phyloP scores from a whole-genome alignment of 2,329 filamentous ascomycete species.

The Talaromyces albobiverticillius region DNA sequence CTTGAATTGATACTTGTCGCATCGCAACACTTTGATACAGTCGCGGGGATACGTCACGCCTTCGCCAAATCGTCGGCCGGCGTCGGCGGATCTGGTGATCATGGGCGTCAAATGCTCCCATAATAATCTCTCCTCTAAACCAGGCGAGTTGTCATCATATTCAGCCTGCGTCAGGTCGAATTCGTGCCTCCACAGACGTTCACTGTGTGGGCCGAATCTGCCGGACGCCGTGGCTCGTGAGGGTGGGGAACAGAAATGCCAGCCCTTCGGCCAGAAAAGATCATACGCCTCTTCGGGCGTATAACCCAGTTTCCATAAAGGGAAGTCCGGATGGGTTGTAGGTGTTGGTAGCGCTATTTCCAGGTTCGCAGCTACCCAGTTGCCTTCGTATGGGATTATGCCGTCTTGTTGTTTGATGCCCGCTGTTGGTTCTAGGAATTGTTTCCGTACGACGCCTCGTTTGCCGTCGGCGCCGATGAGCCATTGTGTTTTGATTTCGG shows the following conservation, averaged over 20 bases:
- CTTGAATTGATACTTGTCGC: conserved; percentile 23
- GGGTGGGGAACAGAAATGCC: conserved; percentile 27
- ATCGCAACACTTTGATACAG: conserved; percentile 25
- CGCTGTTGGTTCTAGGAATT: conserved; percentile 25
- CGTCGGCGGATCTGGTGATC: conserved; percentile 5
- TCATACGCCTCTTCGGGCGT: conserved; percentile 27
- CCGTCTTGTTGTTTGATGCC: conserved; percentile 22
- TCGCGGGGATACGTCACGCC: conserved; percentile 22
- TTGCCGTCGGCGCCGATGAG: conserved; percentile 30
- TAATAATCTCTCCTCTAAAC: conserved; percentile 17
- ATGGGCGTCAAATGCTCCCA: conserved; percentile 15
- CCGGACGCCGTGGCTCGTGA: conserved; percentile 16
- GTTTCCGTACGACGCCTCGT: conserved; percentile 30
- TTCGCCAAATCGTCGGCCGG: background rate
- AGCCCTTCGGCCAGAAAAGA: conserved; percentile 27
- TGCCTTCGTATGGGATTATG: conserved; percentile 23
- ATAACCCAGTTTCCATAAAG: conserved; percentile 27
- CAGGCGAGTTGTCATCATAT: conserved; percentile 17
- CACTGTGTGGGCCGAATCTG: conserved; percentile 25
- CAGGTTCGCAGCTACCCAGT: conserved; percentile 29
- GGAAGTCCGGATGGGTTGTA: conserved; percentile 26
- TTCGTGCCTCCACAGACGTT: conserved; percentile 33
- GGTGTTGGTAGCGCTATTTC: conserved; percentile 24
- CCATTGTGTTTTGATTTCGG: conserved; percentile 15
- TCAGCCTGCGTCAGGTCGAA: conserved; percentile 24